A percentile compares a stretch with the other conserved stretches of the same genome.
phyloP scores from a whole-genome alignment of 2,329 filamentous ascomycete species.

The Apiospora malaysiana region DNA sequence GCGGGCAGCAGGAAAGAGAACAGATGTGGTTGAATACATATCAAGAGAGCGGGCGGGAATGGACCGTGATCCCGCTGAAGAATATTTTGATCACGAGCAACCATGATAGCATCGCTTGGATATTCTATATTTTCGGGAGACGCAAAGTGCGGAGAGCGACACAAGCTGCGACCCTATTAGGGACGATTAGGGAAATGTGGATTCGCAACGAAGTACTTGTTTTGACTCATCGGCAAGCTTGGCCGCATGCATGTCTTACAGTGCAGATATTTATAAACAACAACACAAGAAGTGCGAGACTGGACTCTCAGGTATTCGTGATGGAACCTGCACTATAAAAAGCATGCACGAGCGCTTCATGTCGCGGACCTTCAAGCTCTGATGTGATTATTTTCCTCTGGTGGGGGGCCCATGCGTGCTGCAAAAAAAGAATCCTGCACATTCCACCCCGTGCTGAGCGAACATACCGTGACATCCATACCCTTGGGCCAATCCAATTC shows the following conservation, averaged over 20 bases:
- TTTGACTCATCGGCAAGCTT: background rate
- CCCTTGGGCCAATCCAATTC: constrained; percentile 7
- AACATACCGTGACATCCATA: constrained; percentile 3
- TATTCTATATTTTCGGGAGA: background rate
- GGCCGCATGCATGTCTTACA: constrained; percentile 6
- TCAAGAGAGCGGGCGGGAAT: background rate
- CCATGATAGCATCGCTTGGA: background rate
- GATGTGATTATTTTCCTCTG: background rate
- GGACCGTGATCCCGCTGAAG: background rate
- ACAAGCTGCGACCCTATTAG: background rate
- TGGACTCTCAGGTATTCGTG: background rate
- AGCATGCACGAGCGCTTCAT: background rate
- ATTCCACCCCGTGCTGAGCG: background rate
- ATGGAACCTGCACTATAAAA: constrained; percentile 1
- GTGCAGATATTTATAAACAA: background rate
- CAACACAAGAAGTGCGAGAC: background rate
- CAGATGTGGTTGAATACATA: background rate
- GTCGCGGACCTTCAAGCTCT: background rate
- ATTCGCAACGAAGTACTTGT: background rate
- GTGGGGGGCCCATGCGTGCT: background rate
- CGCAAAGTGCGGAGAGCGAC: constrained; percentile 13
- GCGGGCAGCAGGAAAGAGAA: background rate
- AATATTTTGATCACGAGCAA: background rate
- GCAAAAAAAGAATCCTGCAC: background rate
- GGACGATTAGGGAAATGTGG: background rate